phyloP scores from a whole-genome alignment of 495 filamentous ascomycete species.

The Aeminium ludgeri region DNA sequence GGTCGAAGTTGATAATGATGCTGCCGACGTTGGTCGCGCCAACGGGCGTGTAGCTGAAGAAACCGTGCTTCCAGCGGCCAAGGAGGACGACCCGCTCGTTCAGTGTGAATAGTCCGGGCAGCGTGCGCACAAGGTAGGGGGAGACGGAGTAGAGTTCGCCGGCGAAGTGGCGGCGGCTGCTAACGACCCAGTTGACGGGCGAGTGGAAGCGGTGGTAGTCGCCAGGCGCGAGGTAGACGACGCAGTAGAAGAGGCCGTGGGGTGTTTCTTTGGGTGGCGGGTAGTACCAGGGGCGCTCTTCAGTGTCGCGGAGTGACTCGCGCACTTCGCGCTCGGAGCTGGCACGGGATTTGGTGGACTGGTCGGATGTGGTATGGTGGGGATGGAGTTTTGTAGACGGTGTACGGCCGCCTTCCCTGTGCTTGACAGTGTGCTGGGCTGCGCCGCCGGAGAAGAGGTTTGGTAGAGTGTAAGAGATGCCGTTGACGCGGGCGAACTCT shows the following conservation, averaged over 20 bases:
- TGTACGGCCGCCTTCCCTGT: conserved; percentile 13
- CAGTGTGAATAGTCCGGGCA: conserved; percentile 86
- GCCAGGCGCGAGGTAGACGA: conserved; percentile 94
- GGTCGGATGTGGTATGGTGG: conserved; percentile 29
- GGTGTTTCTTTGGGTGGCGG: conserved; percentile 30
- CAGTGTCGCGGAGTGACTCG: conserved; percentile 61
- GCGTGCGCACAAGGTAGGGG: conserved; percentile 76
- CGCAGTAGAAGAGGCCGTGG: conserved; percentile 74
- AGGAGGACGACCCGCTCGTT: conserved; percentile 93
- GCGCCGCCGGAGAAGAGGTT: conserved; percentile 59
- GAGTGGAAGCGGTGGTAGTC: conserved; percentile 99
- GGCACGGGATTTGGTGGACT: conserved; percentile 45
- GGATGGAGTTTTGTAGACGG: conserved; percentile 13
- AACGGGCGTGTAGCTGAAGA: conserved; percentile 90
- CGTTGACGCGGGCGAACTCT: conserved; percentile 90
- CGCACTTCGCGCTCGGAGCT: conserved; percentile 64
- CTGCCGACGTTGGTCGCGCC: conserved; percentile 98
- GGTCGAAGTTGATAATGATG: conserved; percentile 94
- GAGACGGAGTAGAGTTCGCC: conserved; percentile 91
- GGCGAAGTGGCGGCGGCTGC: conserved; percentile 83
- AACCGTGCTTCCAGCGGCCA: conserved; percentile 89
- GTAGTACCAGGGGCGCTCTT: conserved; percentile 53
- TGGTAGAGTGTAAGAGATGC: conserved; percentile 90
- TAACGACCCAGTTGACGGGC: conserved; percentile 82
- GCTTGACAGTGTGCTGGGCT: conserved; percentile 6